phyloP scores from a whole-genome alignment of 2,329 filamentous ascomycete genomes.

The Neobulgaria alba region DNA sequence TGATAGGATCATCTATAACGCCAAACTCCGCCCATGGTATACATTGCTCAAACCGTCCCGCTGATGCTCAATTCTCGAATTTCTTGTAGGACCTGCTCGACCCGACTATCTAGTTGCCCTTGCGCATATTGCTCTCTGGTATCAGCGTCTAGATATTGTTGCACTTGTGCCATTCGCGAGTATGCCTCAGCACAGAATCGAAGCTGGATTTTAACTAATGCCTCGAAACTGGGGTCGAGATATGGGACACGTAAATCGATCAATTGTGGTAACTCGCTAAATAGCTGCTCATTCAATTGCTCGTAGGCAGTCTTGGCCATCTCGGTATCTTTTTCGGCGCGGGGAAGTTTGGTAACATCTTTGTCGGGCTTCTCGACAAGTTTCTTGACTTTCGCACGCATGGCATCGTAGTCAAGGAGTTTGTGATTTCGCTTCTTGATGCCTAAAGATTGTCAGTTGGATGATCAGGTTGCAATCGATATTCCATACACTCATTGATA shows the following conservation, averaged over 20 bases:
- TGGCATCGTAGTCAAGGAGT: slow-evolving; percentile 92
- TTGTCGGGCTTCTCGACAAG: slow-evolving; percentile 98
- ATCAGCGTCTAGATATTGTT: slow-evolving; percentile 94
- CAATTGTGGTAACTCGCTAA: slow-evolving; percentile 83
- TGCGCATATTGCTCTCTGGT: slow-evolving; percentile 94
- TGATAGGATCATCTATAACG: slow-evolving; percentile 10
- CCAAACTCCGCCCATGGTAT: slow-evolving; percentile 16
- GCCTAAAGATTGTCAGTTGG: slow-evolving; percentile 36
- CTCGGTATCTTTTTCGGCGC: slow-evolving; percentile 92
- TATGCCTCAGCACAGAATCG: slow-evolving; percentile 98
- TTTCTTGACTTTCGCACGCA: slow-evolving; percentile 94
- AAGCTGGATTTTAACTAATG: slow-evolving; percentile 95
- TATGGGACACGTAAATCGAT: slow-evolving; percentile 97
- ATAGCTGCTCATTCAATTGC: slow-evolving; percentile 93
- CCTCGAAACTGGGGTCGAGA: slow-evolving; percentile 93
- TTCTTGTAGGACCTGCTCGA: slow-evolving; percentile 94
- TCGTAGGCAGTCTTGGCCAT: slow-evolving; percentile 92
- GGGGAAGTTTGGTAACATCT: slow-evolving; percentile 90
- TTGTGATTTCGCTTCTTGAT: slow-evolving; percentile 99
- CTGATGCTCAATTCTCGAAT: slow-evolving; percentile 94
- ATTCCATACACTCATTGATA: slow-evolving; percentile 78
- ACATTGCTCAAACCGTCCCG: slow-evolving; percentile 46
- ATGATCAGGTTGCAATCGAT: neutral
- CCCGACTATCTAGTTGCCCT: slow-evolving; percentile 80
- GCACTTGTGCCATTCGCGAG: slow-evolving; percentile 95